phyloP scores from a whole-genome alignment of 2,329 filamentous ascomycete genomes.

The Trichoderma sp. region DNA sequence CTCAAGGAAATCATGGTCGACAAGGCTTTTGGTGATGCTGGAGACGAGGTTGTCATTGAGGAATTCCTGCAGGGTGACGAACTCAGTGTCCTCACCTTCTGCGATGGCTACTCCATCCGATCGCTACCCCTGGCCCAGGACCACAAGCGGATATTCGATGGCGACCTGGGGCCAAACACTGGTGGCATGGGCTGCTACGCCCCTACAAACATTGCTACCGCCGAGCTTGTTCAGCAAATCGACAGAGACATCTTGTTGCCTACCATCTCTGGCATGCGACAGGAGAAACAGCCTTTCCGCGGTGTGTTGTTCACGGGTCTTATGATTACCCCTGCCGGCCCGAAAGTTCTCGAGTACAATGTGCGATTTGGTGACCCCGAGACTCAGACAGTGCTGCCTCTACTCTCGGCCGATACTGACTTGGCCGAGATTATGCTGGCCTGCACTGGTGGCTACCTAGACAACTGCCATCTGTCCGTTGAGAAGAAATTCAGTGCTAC shows the following conservation, averaged over 20 bases:
- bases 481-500: constrained; percentile 75
- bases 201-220: constrained; percentile 75
- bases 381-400: constrained; percentile 78
- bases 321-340: constrained; percentile 81
- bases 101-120: constrained; percentile 79
- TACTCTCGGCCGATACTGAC: constrained; percentile 75
- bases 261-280: constrained; percentile 82
- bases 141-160: constrained; percentile 92
- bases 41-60: constrained; percentile 90
- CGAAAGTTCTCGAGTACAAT: constrained; percentile 88
- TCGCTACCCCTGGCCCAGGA: constrained; percentile 90
- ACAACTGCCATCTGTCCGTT: constrained; percentile 65
- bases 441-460: constrained; percentile 72
- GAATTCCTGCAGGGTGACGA: constrained; percentile 91
- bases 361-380: constrained; percentile 91
- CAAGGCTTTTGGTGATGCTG: constrained; percentile 80
- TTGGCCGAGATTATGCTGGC: constrained; percentile 86
- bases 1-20: constrained; percentile 88
- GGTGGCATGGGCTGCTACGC: constrained; percentile 98
- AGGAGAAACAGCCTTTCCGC: constrained; percentile 69
- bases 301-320: constrained; percentile 85
- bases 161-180: constrained; percentile 87
- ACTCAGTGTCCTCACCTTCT: constrained; percentile 86
- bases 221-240: constrained; percentile 71
- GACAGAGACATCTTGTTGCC: constrained; percentile 82